Percentiles rank a stretch among this genome's conserved stretches.
Evolutionary conservation across 495 filamentous ascomycete species (phyloP).

Genomic region (Penicillium canariense): DNA sequence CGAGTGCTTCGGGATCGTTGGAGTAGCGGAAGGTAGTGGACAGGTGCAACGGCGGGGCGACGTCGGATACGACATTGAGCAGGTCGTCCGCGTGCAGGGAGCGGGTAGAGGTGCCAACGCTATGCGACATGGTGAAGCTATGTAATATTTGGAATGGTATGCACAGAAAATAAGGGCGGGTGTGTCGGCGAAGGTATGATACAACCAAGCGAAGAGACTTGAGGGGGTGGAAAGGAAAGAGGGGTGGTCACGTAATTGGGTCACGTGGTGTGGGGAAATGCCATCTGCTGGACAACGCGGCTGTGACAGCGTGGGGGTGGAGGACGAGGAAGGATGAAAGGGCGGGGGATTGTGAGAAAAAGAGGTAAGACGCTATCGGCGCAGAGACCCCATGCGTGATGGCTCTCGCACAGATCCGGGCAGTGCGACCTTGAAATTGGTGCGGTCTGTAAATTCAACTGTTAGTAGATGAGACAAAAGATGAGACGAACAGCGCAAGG

Average conservation of each 20-base stretch:
- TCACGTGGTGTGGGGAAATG: slow-evolving; percentile 24
- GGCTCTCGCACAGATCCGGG: slow-evolving; percentile 48
- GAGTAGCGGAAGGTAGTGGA: slow-evolving; percentile 87
- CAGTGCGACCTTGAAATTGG: slow-evolving; percentile 42
- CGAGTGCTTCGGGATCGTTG: slow-evolving; percentile 60
- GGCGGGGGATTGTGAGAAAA: too few species aligned
- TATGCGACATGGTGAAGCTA: slow-evolving; percentile 33
- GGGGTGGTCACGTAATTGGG: slow-evolving; percentile 17
- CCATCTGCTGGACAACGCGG: not conserved
- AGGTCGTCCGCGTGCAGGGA: slow-evolving; percentile 86
- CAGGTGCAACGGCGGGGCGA: slow-evolving; percentile 82
- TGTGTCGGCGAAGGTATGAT: slow-evolving; percentile 16
- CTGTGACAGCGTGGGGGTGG: not conserved
- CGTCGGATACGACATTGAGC: slow-evolving; percentile 67
- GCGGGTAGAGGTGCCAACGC: slow-evolving; percentile 54
- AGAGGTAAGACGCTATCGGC: slow-evolving; percentile 32
- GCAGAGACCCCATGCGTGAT: slow-evolving; percentile 50
- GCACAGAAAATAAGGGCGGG: slow-evolving; percentile 19
- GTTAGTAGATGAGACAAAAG: slow-evolving; percentile 6
- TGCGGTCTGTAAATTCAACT: slow-evolving; percentile 39
- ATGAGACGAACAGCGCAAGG: not conserved
- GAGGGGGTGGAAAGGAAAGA: slow-evolving; percentile 1
- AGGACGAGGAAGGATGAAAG: not conserved
- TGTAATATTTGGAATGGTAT: slow-evolving; percentile 27
- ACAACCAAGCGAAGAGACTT: slow-evolving; percentile 17